Conservation (phyloP, 2,329 filamentous ascomycete genomes). For the Dothidotthia symphoricarpi region DNA sequence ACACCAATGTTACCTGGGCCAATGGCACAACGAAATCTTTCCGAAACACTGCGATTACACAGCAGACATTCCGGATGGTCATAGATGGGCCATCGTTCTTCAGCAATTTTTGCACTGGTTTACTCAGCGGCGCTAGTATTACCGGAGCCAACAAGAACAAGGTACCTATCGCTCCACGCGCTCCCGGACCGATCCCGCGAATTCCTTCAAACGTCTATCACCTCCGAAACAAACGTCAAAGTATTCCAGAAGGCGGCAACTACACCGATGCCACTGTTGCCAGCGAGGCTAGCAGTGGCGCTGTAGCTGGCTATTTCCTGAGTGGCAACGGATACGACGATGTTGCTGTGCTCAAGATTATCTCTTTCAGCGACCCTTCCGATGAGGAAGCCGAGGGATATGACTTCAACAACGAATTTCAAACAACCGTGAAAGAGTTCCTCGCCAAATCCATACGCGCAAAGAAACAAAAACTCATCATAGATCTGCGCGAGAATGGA, state of each 20-base stretch:
- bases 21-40: constrained; percentile 24
- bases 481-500: constrained; percentile 61
- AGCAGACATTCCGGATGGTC: constrained; percentile 25
- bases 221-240: constrained; percentile 21
- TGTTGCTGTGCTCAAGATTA: constrained; percentile 47
- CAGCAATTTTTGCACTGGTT: constrained; percentile 31
- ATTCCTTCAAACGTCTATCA: constrained; percentile 21
- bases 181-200: constrained; percentile 17
- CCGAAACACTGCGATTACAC: constrained; percentile 19
- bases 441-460: constrained; percentile 45
- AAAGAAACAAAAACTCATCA: constrained; percentile 58
- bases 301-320: constrained; percentile 47
- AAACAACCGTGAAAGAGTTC: constrained; percentile 42
- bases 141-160: constrained; percentile 7
- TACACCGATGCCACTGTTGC: constrained; percentile 14
- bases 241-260: constrained; percentile 2
- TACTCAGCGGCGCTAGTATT: constrained; percentile 2
- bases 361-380: constrained; percentile 37
- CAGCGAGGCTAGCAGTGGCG: constrained; percentile 15
- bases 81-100: constrained; percentile 42
- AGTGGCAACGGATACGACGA: constrained; percentile 32
- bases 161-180: constrained; percentile 6
- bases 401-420: constrained; percentile 24
- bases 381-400: not conserved
- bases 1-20: constrained; percentile 32